Evolutionary conservation across 2,329 filamentous ascomycete species (phyloP).

Genomic region (Microdochium nivale): DNA sequence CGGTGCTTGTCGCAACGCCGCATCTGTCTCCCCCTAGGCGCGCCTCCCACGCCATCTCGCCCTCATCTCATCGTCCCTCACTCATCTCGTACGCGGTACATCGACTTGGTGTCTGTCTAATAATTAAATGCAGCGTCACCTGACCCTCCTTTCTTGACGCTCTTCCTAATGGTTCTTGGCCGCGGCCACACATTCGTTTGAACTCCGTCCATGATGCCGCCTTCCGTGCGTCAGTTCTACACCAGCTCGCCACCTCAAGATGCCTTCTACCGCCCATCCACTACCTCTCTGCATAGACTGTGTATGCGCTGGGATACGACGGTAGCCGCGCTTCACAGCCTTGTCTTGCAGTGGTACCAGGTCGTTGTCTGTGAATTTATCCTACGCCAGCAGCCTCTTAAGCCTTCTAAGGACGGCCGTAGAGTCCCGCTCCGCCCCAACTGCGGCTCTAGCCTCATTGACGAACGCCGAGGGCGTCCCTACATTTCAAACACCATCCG

Average conservation of each 20-base stretch:
- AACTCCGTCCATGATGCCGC: not conserved
- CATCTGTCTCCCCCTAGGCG: too few relatives aligned
- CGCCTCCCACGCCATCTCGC: too few relatives aligned
- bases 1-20: too few relatives aligned
- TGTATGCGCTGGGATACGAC: conserved; percentile 9
- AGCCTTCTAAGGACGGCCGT: conserved; percentile 63
- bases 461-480: conserved; percentile 38
- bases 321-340: conserved; percentile 7
- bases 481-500: conserved; percentile 60
- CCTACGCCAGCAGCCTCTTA: conserved; percentile 58
- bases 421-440: conserved; percentile 33
- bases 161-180: not conserved
- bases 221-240: not conserved
- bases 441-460: conserved; percentile 31
- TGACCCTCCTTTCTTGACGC: too few relatives aligned
- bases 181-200: not conserved
- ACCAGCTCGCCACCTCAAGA: not conserved
- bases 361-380: conserved; percentile 37
- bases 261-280: not conserved
- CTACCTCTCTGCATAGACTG: conserved; percentile 6
- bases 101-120: too few relatives aligned
- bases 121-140: too few relatives aligned
- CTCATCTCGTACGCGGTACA: too few relatives aligned
- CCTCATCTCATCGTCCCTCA: too few relatives aligned
- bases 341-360: conserved; percentile 21